These are phyloP conservation scores for Ustilago curta DNA, from an alignment of 1,284 basidiomycete genomes.

Conservation along the genomic window DNA sequence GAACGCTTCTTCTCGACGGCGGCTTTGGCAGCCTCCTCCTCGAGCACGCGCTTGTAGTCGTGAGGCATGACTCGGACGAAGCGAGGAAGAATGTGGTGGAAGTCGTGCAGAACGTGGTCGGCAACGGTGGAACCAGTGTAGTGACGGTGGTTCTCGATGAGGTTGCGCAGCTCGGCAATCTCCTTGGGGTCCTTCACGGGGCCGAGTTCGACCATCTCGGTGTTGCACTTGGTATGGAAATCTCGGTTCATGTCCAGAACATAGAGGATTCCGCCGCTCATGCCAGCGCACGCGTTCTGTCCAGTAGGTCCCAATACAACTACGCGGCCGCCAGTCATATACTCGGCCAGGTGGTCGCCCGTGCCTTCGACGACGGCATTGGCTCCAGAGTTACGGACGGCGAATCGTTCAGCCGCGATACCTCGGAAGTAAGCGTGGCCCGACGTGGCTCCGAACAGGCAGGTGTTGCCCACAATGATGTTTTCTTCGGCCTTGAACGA, in stretches of 20 bases:
- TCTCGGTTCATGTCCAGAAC: conserved; percentile 67
- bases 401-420: conserved; percentile 65
- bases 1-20: conserved; percentile 67
- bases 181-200: conserved; percentile 64
- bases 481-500: conserved; percentile 67
- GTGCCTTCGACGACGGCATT: conserved; percentile 66
- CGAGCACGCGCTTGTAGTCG: conserved; percentile 68
- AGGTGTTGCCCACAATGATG: conserved; percentile 63
- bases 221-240: conserved; percentile 64
- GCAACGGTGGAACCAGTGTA: conserved; percentile 66
- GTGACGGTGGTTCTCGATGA: conserved; percentile 67
- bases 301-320: conserved; percentile 62
- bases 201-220: conserved; percentile 66
- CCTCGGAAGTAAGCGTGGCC: conserved; percentile 66
- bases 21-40: conserved; percentile 67
- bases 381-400: conserved; percentile 67
- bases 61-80: conserved; percentile 67
- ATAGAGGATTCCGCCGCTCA: conserved; percentile 65
- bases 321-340: conserved; percentile 62
- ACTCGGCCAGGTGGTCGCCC: conserved; percentile 63
- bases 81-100: conserved; percentile 65
- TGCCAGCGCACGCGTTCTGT: conserved; percentile 62
- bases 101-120: conserved; percentile 65
- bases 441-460: conserved; percentile 55
- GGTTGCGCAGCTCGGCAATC: conserved; percentile 67